Evolutionary conservation across 495 filamentous ascomycete genomes (phyloP), one percentile per base, ranked within the genome.

Genomic region (Tetracladium setigerum): DNA sequence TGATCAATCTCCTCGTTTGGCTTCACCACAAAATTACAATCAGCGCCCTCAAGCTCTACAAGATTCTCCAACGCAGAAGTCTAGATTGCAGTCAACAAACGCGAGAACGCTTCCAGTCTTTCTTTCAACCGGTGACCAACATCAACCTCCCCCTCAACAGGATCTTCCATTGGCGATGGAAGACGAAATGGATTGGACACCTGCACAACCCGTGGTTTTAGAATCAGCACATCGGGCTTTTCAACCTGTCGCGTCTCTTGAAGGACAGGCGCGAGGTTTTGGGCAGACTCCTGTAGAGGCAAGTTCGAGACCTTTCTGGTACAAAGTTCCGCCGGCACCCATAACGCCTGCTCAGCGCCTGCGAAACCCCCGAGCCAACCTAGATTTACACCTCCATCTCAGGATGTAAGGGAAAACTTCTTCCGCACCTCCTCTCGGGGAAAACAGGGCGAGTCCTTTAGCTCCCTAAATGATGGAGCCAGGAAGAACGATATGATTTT

Each of bases 161-260:
- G 22, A 3, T 11, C 30, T 19, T 18, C 47, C 14, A 32, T 56
- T 44, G n/a, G 24, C 42, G 48, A 55, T 44, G 72, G 63, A 60
- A 9, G 67, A 81, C 34, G 65, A 69, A 41, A 95, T 95, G 88
- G 88, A 95, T 50, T 95, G 88, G 88, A 78, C 82, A 16, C 87
- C 88, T 2, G 80, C 81, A 10, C 60, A 65, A 17, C 72, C 77
- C 15, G 22, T 27, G 22, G 7, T 27, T 27, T 27, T 27, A 7
- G 68, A 70, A 43, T 69, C 74, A 41, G 60, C 61, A 38, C 55
- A 74, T 57, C 67, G 70, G 38, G 67, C 74, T 46, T 72, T 27
- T 72, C 56, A 71, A 58, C 56, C 59, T 65, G 19, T 17, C 16
- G 64, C 35, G 53, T 60, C 44, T 65, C 56, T 46, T 66, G 61